Base-by-base conservation (phyloP, 2,329 filamentous ascomycete species). In the Ophioceras dolichostomum region DNA sequence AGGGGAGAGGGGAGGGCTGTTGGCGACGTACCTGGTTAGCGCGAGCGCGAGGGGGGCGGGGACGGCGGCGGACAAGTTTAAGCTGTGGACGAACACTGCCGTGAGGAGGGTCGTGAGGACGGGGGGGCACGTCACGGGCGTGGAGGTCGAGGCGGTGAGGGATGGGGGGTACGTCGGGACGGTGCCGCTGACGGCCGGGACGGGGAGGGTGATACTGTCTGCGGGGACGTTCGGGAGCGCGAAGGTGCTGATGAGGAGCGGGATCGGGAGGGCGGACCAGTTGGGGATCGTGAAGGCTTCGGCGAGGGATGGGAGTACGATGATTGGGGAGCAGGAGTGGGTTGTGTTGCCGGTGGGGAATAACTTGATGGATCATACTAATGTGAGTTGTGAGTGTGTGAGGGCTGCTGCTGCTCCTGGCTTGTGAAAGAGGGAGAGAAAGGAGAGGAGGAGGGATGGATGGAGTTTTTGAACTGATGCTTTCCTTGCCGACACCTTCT, bases 71-170 rank as follows among this genome's bases (percentile, higher is more conserved):
- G n/a, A n/a, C n/a, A 80, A 81, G 56, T 85, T 86, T 58, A 66
- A 72, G 37, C 60, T 86, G 34, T 75, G 73, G 64, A 70, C 70
- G 16, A 74, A 78, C 50, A 81, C 78, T 3, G 67, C 71, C 32
- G 79, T 82, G n/a, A 68, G 70, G 45, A 69, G 79, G 20, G 67
- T 84, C n/a, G 58, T 83, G 16, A 75, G 81, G 10, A 64, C 62
- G 13, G 76, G 73, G 3, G 69, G 73, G 31, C 67, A 69, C 39
- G 65, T 78, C 41, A 80, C 75, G 2, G 79, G 79, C 41, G 66
- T 83, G n/a, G 73, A 83, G 49, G 67, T 83, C n/a, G 68, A 77
- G 10, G 62, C 55, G 37, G 51, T 57, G 24, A 55, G 59, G 19
- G 51, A 62, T 26, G 68, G 64, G 34, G 73, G 74, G 7, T 66